A percentile compares a stretch with the other conserved stretches of the same genome.
Evolutionary conservation across 306 rosid genomes (phyloP).

Genomic region (Quercus aquifolioides): DNA sequence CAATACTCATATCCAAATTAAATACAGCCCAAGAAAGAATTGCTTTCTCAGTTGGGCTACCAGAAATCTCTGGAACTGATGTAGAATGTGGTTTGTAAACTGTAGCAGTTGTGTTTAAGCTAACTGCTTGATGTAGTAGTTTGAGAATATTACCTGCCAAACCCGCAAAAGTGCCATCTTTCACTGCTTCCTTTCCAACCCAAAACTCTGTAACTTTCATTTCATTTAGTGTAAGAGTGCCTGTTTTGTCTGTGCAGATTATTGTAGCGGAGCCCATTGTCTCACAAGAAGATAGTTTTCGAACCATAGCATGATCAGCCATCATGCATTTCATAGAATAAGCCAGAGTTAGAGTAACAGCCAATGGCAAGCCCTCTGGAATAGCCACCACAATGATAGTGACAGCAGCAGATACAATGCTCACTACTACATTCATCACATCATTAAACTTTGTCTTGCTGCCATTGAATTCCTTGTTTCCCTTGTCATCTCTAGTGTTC

Average conservation of each 20-base stretch:
- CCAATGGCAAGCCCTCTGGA: conserved; percentile 24
- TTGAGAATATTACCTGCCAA: background rate
- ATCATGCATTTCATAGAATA: conserved; percentile 28
- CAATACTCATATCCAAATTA: conserved; percentile 7
- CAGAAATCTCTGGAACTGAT: conserved; percentile 16
- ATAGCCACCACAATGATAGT: conserved; percentile 26
- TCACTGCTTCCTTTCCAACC: conserved; percentile 11
- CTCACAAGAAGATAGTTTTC: conserved; percentile 28
- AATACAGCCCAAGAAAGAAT: conserved; percentile 19
- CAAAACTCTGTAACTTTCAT: conserved; percentile 27
- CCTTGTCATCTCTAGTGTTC: conserved; percentile 1
- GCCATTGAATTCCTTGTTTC: conserved; percentile 14
- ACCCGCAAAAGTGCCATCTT: background rate
- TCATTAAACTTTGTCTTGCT: conserved; percentile 15
- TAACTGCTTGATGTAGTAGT: conserved; percentile 16
- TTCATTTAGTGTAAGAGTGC: conserved; percentile 25
- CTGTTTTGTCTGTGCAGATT: conserved; percentile 28
- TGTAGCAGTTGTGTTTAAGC: conserved; percentile 20
- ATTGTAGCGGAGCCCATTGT: conserved; percentile 24
- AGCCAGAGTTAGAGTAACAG: conserved; percentile 26
- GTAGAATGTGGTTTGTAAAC: conserved; percentile 6
- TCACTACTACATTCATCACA: conserved; percentile 8
- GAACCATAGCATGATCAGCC: conserved; percentile 26
- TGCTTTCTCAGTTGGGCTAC: conserved; percentile 27
- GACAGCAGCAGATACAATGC: conserved; percentile 11